Evolutionary conservation across 2,329 filamentous ascomycete genomes (phyloP).

Genomic region (Lecanosticta acicola): DNA sequence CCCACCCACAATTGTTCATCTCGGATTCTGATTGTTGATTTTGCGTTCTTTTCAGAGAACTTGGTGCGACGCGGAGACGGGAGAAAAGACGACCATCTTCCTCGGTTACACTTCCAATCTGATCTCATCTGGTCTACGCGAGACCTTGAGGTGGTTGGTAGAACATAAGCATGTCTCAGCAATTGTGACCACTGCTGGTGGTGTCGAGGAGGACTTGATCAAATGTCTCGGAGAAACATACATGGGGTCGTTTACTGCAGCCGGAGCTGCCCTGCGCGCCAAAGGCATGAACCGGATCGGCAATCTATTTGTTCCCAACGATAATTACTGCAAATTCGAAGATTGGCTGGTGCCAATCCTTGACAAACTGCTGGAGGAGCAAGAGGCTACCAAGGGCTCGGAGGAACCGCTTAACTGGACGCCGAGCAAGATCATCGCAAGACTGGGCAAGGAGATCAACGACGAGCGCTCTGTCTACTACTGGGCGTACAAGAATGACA

Average conservation of each 20-base stretch:
- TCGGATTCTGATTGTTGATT: conserved; percentile 2
- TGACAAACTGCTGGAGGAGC: conserved; percentile 89
- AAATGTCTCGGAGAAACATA: conserved; percentile 96
- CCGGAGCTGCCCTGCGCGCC: conserved; percentile 70
- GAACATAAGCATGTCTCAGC: conserved; percentile 88
- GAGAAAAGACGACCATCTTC: conserved; percentile 83
- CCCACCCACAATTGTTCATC: no score
- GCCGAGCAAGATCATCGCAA: conserved; percentile 82
- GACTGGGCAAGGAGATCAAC: conserved; percentile 89
- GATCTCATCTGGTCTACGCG: conserved; percentile 89
- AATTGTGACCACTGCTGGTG: conserved; percentile 92
- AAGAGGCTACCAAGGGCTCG: conserved; percentile 65
- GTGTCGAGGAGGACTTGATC: conserved; percentile 96
- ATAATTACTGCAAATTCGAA: conserved; percentile 95
- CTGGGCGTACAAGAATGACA: conserved; percentile 96
- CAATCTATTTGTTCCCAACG: conserved; percentile 91
- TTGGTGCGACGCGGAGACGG: conserved; percentile 75
- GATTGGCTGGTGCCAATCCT: conserved; percentile 96
- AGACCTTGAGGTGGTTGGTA: conserved; percentile 86
- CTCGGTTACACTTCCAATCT: conserved; percentile 96
- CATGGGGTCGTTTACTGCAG: conserved; percentile 74
- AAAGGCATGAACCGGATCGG: conserved; percentile 93
- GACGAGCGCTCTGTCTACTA: conserved; percentile 89
- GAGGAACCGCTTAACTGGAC: conserved; percentile 78
- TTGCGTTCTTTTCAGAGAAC: conserved; percentile 51